These are phyloP conservation scores for Cercospora beticola DNA, from an alignment of 2,329 filamentous ascomycete species.

Conservation along the genomic window DNA sequence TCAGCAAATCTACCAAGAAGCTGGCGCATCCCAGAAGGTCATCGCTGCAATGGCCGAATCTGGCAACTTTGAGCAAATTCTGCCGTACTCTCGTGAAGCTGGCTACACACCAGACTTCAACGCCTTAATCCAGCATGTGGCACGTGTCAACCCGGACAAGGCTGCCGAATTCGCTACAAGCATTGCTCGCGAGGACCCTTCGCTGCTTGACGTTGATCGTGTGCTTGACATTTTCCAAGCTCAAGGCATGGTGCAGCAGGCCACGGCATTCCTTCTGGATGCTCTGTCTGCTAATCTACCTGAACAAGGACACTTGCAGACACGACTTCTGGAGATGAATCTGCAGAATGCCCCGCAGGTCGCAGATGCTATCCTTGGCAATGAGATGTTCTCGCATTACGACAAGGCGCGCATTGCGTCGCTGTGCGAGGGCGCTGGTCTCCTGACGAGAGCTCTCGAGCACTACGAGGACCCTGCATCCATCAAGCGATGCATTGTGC, in stretches of 20 bases:
- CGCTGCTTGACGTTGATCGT: constrained; percentile 86
- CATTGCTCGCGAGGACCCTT: constrained; percentile 83
- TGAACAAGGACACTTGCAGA: constrained; percentile 91
- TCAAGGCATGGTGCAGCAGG: constrained; percentile 95
- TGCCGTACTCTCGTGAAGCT: constrained; percentile 80
- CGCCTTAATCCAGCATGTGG: constrained; percentile 87
- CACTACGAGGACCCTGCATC: constrained; percentile 87
- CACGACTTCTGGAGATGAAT: constrained; percentile 96
- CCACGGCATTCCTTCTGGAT: constrained; percentile 95
- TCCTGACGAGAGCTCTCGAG: constrained; percentile 72
- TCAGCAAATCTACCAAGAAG: constrained; percentile 83
- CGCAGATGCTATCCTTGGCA: constrained; percentile 93
- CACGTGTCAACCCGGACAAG: constrained; percentile 69
- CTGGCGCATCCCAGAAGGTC: constrained; percentile 88
- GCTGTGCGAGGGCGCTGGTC: constrained; percentile 88
- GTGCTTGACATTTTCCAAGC: constrained; percentile 98
- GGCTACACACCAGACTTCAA: constrained; percentile 97
- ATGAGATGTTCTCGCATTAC: constrained; percentile 98
- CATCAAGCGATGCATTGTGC: constrained; percentile 86
- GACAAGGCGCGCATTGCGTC: constrained; percentile 86
- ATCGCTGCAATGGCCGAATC: constrained; percentile 93
- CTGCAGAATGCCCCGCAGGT: constrained; percentile 94
- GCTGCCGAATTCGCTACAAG: constrained; percentile 91
- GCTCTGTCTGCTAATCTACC: constrained; percentile 92
- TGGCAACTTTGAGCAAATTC: constrained; percentile 93